phyloP scores from a whole-genome alignment of 2,329 filamentous ascomycete species.

The Colletotrichum karsti region DNA sequence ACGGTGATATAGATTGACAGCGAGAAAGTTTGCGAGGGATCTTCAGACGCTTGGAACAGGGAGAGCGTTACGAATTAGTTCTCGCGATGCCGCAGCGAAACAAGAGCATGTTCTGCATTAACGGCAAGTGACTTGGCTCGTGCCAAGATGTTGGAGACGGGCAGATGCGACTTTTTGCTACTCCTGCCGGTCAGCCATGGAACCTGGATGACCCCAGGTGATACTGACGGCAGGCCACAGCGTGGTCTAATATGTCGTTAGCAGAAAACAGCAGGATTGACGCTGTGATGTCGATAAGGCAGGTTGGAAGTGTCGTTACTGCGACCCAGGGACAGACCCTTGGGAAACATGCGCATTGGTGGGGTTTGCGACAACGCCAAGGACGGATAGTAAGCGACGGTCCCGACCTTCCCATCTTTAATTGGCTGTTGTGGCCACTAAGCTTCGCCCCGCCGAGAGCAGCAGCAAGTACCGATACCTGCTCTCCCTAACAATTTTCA shows the following conservation, averaged over 20 bases:
- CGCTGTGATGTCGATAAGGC: neutral
- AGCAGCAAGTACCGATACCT: conserved; percentile 6
- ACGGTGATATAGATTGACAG: conserved; percentile 20
- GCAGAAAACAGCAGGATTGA: neutral
- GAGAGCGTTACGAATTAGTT: conserved; percentile 10
- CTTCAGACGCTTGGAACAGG: conserved; percentile 29
- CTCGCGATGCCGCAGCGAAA: conserved; percentile 20
- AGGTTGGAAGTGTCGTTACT: neutral
- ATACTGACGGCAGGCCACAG: neutral
- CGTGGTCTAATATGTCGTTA: conserved; percentile 3
- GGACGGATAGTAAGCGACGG: conserved; percentile 1
- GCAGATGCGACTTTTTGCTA: conserved; percentile 20
- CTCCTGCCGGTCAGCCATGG: neutral
- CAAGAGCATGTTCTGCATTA: conserved; percentile 26
- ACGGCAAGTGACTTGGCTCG: conserved; percentile 20
- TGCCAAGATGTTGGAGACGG: conserved; percentile 22
- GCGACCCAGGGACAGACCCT: neutral
- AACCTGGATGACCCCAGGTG: conserved; percentile 6
- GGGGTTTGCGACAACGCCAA: conserved; percentile 18
- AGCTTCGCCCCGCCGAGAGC: neutral
- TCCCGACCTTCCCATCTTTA: neutral
- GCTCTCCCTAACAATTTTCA: conserved; percentile 9
- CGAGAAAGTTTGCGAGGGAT: conserved; percentile 31
- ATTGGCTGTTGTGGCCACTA: neutral
- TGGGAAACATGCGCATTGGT: conserved; percentile 9